Evolutionary conservation across 495 filamentous ascomycete species (phyloP).

Genomic region (Penicillium tannophilum): DNA sequence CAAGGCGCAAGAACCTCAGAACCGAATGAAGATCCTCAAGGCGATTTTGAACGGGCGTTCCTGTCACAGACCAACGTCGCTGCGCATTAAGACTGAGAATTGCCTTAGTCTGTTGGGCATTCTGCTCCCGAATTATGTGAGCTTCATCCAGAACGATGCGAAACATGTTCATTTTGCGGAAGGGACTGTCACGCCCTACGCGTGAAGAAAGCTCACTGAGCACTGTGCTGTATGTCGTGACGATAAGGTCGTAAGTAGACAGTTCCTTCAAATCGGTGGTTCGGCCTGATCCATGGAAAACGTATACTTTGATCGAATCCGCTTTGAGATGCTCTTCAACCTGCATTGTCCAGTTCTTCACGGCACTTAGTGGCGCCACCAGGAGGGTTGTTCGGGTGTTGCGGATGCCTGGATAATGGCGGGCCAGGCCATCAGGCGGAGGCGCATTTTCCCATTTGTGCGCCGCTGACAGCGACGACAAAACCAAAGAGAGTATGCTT

Average conservation of each 20-base stretch:
- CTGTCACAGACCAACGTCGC: slow-evolving; percentile 93
- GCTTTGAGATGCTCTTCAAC: slow-evolving; percentile 76
- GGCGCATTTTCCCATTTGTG: slow-evolving; percentile 48
- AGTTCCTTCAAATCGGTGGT: slow-evolving; percentile 67
- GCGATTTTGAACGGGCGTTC: slow-evolving; percentile 88
- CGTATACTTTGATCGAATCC: slow-evolving; percentile 63
- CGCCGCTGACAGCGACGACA: slow-evolving; percentile 61
- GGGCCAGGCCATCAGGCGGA: slow-evolving; percentile 33
- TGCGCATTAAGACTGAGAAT: slow-evolving; percentile 80
- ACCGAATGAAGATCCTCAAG: slow-evolving; percentile 88
- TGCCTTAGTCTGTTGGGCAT: slow-evolving; percentile 76
- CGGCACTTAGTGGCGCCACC: slow-evolving; percentile 84
- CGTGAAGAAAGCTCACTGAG: slow-evolving; percentile 71
- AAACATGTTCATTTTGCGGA: slow-evolving; percentile 83
- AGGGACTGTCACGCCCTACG: slow-evolving; percentile 64
- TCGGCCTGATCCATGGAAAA: slow-evolving; percentile 82
- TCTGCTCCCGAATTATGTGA: slow-evolving; percentile 86
- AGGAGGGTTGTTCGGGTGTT: slow-evolving; percentile 84
- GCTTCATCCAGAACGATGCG: slow-evolving; percentile 95
- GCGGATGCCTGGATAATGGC: slow-evolving; percentile 49
- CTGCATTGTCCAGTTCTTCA: slow-evolving; percentile 91
- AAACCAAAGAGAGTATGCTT: slow-evolving; percentile 78
- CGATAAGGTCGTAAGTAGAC: slow-evolving; percentile 74
- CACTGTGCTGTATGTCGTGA: slow-evolving; percentile 91
- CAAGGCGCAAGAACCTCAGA: slow-evolving; percentile 84